Percentiles rank a stretch among this genome's conserved stretches.
Conservation (phyloP, 768 basidiomycete species). For the Pluteus cervinus region DNA sequence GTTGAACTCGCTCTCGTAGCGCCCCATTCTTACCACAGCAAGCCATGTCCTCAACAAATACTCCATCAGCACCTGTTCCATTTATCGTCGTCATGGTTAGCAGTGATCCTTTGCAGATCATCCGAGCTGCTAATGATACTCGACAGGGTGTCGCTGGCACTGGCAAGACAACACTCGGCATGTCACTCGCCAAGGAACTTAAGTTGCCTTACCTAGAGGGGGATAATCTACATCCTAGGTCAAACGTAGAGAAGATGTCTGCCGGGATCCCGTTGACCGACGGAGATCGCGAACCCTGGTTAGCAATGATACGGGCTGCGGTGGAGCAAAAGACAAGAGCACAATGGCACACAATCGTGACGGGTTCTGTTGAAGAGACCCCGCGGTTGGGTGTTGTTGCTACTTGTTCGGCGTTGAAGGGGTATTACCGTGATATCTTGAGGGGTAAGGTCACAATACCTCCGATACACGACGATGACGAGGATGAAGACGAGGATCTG, state of each 20-base stretch:
- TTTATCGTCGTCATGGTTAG: conserved; percentile 50
- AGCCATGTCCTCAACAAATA: too few relatives aligned
- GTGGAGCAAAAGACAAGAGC: conserved; percentile 45
- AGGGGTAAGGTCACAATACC: conserved; percentile 40
- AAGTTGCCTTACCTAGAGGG: conserved; percentile 82
- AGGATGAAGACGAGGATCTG: conserved; percentile 4
- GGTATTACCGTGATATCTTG: conserved; percentile 74
- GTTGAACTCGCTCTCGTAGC: too few relatives aligned
- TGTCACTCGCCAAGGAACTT: conserved; percentile 52
- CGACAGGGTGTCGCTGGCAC: conserved; percentile 67
- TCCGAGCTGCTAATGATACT: not conserved
- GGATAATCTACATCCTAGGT: conserved; percentile 76
- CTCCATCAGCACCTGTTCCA: too few relatives aligned
- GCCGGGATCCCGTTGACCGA: conserved; percentile 71
- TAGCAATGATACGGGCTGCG: conserved; percentile 60
- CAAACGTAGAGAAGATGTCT: conserved; percentile 88
- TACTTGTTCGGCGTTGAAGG: conserved; percentile 83
- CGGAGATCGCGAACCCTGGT: conserved; percentile 82
- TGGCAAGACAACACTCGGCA: conserved; percentile 68
- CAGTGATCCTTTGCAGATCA: conserved; percentile 1
- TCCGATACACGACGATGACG: conserved; percentile 1
- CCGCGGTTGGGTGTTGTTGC: conserved; percentile 58
- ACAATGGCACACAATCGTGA: too few relatives aligned
- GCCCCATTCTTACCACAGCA: not conserved
- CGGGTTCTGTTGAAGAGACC: conserved; percentile 13